Evolutionary conservation across 306 rosid genomes (phyloP), one percentile per base, ranked within the genome.

Genomic region (Trifolium pratense): DNA sequence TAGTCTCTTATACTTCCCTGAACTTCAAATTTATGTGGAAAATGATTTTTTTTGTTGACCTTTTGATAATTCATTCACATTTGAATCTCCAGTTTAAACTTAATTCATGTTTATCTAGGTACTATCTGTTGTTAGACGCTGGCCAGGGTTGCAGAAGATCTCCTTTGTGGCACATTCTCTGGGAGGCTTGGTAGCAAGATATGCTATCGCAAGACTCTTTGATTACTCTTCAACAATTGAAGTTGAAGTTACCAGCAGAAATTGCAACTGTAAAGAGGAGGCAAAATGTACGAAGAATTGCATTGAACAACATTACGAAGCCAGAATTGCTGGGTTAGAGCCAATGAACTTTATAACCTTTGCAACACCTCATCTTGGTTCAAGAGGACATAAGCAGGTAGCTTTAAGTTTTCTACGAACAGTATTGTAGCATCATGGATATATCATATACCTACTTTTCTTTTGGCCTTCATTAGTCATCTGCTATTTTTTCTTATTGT

Each of bases 321-420:
- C 83, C 71, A 91, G 70, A 62, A 88, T 94, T 68, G 98, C 91
- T 79, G 96, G 98, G 71, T 79, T 94, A 83, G 90, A 88, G 76
- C 91, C 98, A 71, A 78, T 94, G 82, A 94, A 91, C 88, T 94
- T 94, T 71, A 84, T 94, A 82, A 94, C 96, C 21, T 81, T 94
- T 46, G 97, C 98, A 73, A 94, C 98, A 10, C 98, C 98, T 9
- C 97, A 94, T 88, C 97, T 94, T 73, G 98, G 98, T 72, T 91
- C 97, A 71, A 83, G 89, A 68, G 98, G 98, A 81, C 79, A 88
- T 78, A 86, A 75, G 75, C 98, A 91, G 96, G 98, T 87, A 42
- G 56, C 72, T 81, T 80, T 53, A 55, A 70, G 61, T 60, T 72
- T 75, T 45, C 8, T 32, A 46, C 49, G 5, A 46, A 69, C 46